These are phyloP conservation scores for Fusarium caatingaense DNA, from an alignment of 2,329 filamentous ascomycete species.

Conservation along the genomic window DNA sequence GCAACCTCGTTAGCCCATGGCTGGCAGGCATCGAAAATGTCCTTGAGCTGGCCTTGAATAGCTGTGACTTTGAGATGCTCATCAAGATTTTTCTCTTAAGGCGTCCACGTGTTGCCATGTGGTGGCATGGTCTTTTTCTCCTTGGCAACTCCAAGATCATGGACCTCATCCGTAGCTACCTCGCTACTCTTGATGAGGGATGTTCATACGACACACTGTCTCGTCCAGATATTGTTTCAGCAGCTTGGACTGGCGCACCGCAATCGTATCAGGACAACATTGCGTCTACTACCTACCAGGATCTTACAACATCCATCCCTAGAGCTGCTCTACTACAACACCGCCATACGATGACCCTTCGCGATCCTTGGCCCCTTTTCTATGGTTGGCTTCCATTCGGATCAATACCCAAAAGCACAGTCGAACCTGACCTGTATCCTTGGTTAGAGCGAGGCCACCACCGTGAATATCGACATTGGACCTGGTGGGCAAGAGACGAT, in stretches of 20 bases:
- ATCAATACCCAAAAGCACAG: slow-evolving; percentile 28
- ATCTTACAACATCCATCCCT: slow-evolving; percentile 29
- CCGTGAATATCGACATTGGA: slow-evolving; percentile 44
- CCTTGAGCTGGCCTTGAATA: slow-evolving; percentile 37
- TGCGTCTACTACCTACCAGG: slow-evolving; percentile 20
- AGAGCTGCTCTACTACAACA: slow-evolving; percentile 42
- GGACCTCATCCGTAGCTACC: slow-evolving; percentile 41
- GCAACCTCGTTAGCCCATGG: slow-evolving; percentile 49
- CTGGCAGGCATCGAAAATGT: slow-evolving; percentile 40
- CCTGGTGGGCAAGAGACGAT: slow-evolving; percentile 45
- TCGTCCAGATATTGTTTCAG: slow-evolving; percentile 45
- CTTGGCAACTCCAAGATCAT: slow-evolving; percentile 38
- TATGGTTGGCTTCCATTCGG: slow-evolving; percentile 46
- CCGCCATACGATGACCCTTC: slow-evolving; percentile 44
- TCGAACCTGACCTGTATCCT: slow-evolving; percentile 46
- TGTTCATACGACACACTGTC: slow-evolving; percentile 42
- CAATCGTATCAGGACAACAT: slow-evolving; percentile 43
- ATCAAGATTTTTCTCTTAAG: slow-evolving; percentile 42
- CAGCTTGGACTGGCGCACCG: slow-evolving; percentile 41
- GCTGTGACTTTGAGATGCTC: slow-evolving; percentile 40
- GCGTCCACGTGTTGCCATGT: slow-evolving; percentile 46
- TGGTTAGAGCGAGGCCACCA: slow-evolving; percentile 44
- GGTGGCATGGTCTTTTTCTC: slow-evolving; percentile 47
- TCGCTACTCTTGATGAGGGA: slow-evolving; percentile 45
- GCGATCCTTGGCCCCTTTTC: slow-evolving; percentile 46